Evolutionary conservation across 148 eudicot genomes (phyloP), one percentile per base, ranked within the genome.

Genomic region (Vaccinium darrowii): DNA sequence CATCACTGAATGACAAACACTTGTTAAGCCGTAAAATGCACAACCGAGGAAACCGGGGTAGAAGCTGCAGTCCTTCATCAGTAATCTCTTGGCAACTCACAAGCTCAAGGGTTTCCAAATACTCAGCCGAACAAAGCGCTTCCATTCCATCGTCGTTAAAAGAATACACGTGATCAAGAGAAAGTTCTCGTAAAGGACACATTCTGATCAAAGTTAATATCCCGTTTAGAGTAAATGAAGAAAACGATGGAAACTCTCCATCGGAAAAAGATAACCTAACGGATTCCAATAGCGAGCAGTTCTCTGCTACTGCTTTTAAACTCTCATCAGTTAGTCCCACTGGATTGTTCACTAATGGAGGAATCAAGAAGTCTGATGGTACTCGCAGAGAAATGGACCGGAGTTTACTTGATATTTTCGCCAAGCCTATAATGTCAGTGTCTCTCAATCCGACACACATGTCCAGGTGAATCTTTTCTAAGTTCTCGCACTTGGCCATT

Each of bases 381-480:
- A 93, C 88, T 49, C 95, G 88, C 21, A 96, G 91, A 57, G 94
- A 96, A 60, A 96, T 83, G 12, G 95, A 90, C 18, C 90, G 91
- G 62, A 96, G 94, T 27, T 88, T 90, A 30, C 82, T 82, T 49
- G 98, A 89, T 23, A 86, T 92, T 81, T 60, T 89, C 27, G 99
- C 94, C 89, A 96, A 86, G 19, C 90, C 84, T 23, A 93, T 84
- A 21, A 96, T 92, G 76, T 96, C 99, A 65, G 81, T 87, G 85
- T 96, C 98, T 82, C 93, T 88, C 10, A 92, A 92, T 51, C 99
- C 99, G 54, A 93, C 91, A 87, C 98, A 96, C 92, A 89, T 92
- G 90, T 96, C 99, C 82, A 96, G 82, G 73, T 88, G 94, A 85
- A 94, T 72, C 84, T 86, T 93, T 85, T 94, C 93, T 90, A 96